Conservation (phyloP, 495 filamentous ascomycete genomes). For the Letharia columbiana region DNA sequence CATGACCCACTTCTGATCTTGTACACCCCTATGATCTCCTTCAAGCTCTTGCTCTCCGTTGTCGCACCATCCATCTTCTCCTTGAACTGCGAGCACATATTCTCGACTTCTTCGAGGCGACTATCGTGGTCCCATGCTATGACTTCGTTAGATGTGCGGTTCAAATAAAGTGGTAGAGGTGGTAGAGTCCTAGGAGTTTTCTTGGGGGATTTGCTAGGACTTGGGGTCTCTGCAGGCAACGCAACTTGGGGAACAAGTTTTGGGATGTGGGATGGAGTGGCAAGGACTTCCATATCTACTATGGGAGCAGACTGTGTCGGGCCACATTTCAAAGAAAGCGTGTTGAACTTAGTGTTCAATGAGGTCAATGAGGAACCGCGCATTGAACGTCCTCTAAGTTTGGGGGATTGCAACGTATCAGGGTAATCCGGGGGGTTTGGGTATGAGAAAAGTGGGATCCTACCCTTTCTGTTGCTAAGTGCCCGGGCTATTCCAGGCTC, state of each 20-base stretch:
- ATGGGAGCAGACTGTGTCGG: conserved; percentile 25
- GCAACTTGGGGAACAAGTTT: conserved; percentile 23
- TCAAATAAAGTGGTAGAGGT: conserved; percentile 49
- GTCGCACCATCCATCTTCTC: conserved; percentile 53
- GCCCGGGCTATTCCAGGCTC: conserved; percentile 35
- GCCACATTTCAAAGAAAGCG: conserved; percentile 24
- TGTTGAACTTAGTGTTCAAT: conserved; percentile 30
- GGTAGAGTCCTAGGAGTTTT: conserved; percentile 23
- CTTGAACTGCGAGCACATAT: conserved; percentile 50
- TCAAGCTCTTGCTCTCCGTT: conserved; percentile 51
- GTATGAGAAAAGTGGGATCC: conserved; percentile 34
- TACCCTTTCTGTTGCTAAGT: conserved; percentile 64
- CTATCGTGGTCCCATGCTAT: conserved; percentile 65
- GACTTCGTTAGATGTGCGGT: conserved; percentile 58
- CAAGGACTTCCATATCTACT: conserved; percentile 25
- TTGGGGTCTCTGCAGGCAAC: conserved; percentile 27
- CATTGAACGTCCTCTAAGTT: conserved; percentile 19
- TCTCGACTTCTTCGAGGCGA: conserved; percentile 57
- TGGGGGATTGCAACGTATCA: conserved; percentile 12
- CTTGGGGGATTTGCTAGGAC: conserved; percentile 32
- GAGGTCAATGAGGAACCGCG: conserved; percentile 33
- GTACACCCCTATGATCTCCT: conserved; percentile 60
- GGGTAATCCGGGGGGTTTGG: conserved; percentile 24
- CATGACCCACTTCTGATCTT: conserved; percentile 60
- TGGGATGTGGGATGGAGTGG: conserved; percentile 34